These are phyloP conservation scores for Colletotrichum cuscutae DNA, from an alignment of 2,329 filamentous ascomycete genomes.

Conservation along the genomic window DNA sequence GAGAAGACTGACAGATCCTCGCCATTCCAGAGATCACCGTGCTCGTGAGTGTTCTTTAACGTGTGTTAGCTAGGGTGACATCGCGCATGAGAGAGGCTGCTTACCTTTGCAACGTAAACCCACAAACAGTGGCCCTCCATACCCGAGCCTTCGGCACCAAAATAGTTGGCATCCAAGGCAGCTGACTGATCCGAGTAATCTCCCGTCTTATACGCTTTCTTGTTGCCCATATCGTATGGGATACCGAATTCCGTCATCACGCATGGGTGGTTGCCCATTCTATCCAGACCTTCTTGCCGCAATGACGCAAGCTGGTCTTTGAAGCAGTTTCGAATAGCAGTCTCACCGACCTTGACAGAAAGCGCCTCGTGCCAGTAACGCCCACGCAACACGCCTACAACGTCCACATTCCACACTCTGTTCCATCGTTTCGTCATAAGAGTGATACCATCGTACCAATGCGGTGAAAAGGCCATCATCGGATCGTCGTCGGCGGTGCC, in stretches of 20 bases:
- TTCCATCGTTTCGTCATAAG: constrained; percentile 99
- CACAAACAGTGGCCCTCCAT: constrained; percentile 91
- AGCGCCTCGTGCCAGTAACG: constrained; percentile 90
- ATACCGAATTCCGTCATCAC: constrained; percentile 96
- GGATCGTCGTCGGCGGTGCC: constrained; percentile 89
- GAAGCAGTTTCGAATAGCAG: constrained; percentile 93
- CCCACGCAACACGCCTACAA: constrained; percentile 90
- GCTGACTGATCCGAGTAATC: constrained; percentile 93
- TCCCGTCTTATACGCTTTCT: constrained; percentile 93
- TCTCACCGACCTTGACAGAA: constrained; percentile 91
- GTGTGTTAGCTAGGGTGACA: constrained; percentile 1
- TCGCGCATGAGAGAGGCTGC: constrained; percentile 34
- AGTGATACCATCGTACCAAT: constrained; percentile 97
- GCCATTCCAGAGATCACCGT: constrained; percentile 97
- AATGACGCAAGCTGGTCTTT: constrained; percentile 87
- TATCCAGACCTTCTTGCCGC: constrained; percentile 85
- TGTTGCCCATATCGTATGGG: constrained; percentile 98
- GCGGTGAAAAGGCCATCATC: constrained; percentile 90
- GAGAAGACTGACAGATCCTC: constrained; percentile 95
- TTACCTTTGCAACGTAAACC: constrained; percentile 81
- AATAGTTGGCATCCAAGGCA: constrained; percentile 97
- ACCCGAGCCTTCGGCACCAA: constrained; percentile 84
- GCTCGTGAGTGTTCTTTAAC: constrained; percentile 80
- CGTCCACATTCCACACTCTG: constrained; percentile 94
- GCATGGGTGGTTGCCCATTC: constrained; percentile 89